Evolutionary conservation across 1,284 basidiomycete genomes (phyloP), one percentile per base, ranked within the genome.

Genomic region (Megacollybia platyphylla): DNA sequence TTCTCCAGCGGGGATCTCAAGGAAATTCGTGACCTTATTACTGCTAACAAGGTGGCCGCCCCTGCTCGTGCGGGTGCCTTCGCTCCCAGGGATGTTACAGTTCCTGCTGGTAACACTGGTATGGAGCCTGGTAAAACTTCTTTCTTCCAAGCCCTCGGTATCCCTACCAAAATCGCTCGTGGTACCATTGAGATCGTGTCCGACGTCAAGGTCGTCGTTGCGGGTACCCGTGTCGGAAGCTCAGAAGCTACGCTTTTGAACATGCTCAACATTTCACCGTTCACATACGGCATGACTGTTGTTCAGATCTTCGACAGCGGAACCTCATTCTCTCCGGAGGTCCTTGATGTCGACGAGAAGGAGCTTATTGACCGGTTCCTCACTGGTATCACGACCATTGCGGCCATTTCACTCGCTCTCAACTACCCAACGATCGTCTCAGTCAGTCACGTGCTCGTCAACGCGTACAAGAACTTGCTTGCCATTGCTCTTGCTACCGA

Each of bases 51-150:
- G 72, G 93, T 99, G 52, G 90, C 90, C 49, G 94, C 94, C 40
- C 94, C 94, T 46, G 94, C 94, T 53, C 91, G 94, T 79, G 93
- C 96, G 54, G 94, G 94, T 80, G 94, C 94, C 44, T 79, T 81
- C 57, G 92, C 94, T 36, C 89, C 94, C 56, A 79, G 75, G 68
- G 86, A 97, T 61, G 94, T 98, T 62, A 74, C 65, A 52, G 88
- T 99, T 58, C 87, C 90, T 43, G 91, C 82, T 45, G 88, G 92
- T 51, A 97, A 97, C 85, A 99, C 94, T 48, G 94, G 94, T 67
- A 99, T 99, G 94, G 96, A 97, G 67, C 94, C 94, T 58, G 92
- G 92, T 60, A 97, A 97, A 77, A 97, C 92, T 49, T 93, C 92
- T 57, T 99, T 98, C 91, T 99, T 99, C 91, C 94, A 99, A 78